Conservation (phyloP, 768 basidiomycete species). For the Serpula lacrymans region DNA sequence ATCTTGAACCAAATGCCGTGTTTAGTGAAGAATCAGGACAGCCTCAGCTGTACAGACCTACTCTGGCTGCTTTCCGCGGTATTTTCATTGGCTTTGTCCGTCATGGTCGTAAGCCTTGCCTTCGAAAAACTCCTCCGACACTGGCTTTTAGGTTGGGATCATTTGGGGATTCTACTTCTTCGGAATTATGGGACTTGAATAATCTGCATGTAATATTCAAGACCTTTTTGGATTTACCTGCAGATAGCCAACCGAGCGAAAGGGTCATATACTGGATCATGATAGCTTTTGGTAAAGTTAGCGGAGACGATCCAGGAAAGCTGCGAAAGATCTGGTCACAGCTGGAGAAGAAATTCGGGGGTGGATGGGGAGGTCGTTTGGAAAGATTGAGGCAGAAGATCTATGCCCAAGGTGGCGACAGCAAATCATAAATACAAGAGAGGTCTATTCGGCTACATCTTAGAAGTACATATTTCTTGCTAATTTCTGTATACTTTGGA, state of each 20-base stretch:
- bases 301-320: constrained; percentile 43
- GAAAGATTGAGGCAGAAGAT: constrained; percentile 42
- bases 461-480: constrained; percentile 7
- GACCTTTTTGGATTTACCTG: constrained; percentile 58
- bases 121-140: constrained; percentile 13
- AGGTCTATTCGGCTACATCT: constrained; percentile 2
- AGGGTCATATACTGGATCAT: constrained; percentile 65
- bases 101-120: constrained; percentile 39
- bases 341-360: constrained; percentile 54
- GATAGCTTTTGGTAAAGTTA: constrained; percentile 60
- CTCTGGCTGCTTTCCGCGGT: constrained; percentile 57
- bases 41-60: constrained; percentile 37
- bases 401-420: constrained; percentile 14
- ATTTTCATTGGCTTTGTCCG: constrained; percentile 74
- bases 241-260: constrained; percentile 38
- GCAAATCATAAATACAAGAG: not conserved
- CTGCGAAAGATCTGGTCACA: constrained; percentile 55
- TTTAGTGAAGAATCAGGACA: constrained; percentile 23
- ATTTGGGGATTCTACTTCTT: not conserved
- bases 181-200: constrained; percentile 50
- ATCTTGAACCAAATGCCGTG: constrained; percentile 33
- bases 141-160: constrained; percentile 5
- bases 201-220: constrained; percentile 57
- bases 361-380: constrained; percentile 40
- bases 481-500: constrained; percentile 9